Evolutionary conservation across 768 basidiomycete genomes (phyloP), one percentile per base, ranked within the genome.

Genomic region (Suillus brevipes): DNA sequence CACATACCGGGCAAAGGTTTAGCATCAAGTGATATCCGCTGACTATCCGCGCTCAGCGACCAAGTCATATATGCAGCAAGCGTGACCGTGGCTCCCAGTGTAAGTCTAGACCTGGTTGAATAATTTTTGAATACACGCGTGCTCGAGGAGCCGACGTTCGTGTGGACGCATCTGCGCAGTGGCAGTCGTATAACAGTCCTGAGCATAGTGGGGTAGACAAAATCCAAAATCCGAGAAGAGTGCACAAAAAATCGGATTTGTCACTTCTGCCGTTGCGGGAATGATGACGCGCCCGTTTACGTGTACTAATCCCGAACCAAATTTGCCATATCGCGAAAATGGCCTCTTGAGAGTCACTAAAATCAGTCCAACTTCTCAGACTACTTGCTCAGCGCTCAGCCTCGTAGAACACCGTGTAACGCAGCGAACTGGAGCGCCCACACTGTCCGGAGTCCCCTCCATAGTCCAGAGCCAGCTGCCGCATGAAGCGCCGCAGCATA

Each of bases 81-180:
- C 4, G 80, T 78, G 2, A 76, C 78, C 23, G 86, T 83, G 62
- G 77, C 81, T 34, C 82, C 83, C 1, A 86, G 69, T 28, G 77
- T 77, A 65, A 80, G 69, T 64, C 72, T 68, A 13, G 73, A 63
- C 37, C 68, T 72, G 56, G 66, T 65, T 77, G 40, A 64, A 78
- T 77, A 56, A 62, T 72, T 74, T 55, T 67, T 6, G 67, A 73
- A 70, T 37, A 25, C 50, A 58, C 62, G 47, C 66, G 71, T 9
- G 63, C 61, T 75, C 42, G 73, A 70, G 16, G 68, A 60, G 7
- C 72, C 62, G 60, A 67, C 69, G 49, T 73, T 72, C 25, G 87
- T 85, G 68, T 88, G 85, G 20, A 89, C 52, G 62, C 81, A 80
- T 72, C 86, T 79, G 65, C 83, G 82, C 8, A 88, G 73, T 25